Evolutionary conservation across 805 yeast genomes (phyloP).

Genomic region (Isabelozyma gotoi): DNA sequence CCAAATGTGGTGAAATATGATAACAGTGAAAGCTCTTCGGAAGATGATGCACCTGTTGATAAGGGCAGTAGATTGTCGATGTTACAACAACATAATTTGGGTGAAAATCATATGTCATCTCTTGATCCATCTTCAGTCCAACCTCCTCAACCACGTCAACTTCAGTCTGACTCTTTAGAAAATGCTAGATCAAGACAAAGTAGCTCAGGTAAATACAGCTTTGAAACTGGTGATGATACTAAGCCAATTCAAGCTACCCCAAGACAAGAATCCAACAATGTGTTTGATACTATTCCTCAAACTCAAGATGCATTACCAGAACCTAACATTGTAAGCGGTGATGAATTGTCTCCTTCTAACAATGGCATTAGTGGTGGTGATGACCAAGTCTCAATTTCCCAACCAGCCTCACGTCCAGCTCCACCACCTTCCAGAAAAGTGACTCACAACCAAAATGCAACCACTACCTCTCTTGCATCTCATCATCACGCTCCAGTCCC

Average conservation of each 20-base stretch:
- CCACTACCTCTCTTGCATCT: constrained; percentile 10
- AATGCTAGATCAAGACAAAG: constrained; percentile 16
- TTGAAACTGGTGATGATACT: constrained; percentile 41
- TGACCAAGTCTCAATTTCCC: constrained; percentile 7
- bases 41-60: constrained; percentile 20
- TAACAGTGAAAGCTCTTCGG: constrained; percentile 27
- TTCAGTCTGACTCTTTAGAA: constrained; percentile 7
- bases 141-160: not conserved
- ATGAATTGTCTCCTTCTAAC: constrained; percentile 7
- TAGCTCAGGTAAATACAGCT: constrained; percentile 29
- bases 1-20: constrained; percentile 38
- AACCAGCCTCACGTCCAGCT: constrained; percentile 38
- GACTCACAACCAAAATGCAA: constrained; percentile 29
- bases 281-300: constrained; percentile 5
- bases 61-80: constrained; percentile 27
- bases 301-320: constrained; percentile 10
- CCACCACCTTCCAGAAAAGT: constrained; percentile 61
- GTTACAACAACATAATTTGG: constrained; percentile 34
- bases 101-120: constrained; percentile 3
- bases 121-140: not conserved
- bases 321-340: constrained; percentile 5
- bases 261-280: constrained; percentile 10
- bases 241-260: constrained; percentile 31
- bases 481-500: constrained; percentile 28
- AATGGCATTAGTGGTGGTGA: constrained; percentile 1